Conservation (phyloP, 352 stramenopile genomes). For the Elongisporangium anandrum region DNA sequence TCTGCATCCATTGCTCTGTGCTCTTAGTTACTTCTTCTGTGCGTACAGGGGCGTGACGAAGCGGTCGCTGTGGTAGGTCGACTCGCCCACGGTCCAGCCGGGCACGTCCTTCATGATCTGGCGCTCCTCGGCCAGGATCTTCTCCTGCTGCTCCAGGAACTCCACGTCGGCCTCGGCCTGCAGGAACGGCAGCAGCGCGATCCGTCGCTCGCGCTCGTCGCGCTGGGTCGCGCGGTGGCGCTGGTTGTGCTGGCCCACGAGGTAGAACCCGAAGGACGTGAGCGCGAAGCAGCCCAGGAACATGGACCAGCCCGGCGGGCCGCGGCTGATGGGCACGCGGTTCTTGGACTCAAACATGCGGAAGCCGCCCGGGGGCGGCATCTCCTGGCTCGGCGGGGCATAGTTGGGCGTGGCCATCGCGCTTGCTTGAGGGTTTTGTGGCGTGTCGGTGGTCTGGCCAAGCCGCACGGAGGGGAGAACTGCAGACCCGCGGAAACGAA, state of each 20-base stretch:
- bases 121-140: constrained; percentile 87
- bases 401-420: constrained; percentile 83
- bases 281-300: constrained; percentile 72
- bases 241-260: constrained; percentile 79
- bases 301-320: constrained; percentile 73
- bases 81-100: constrained; percentile 88
- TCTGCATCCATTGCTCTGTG: background rate
- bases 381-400: constrained; percentile 70
- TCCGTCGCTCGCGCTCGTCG: constrained; percentile 91
- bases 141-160: constrained; percentile 82
- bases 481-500: background rate
- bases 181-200: constrained; percentile 91
- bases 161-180: constrained; percentile 95
- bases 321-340: constrained; percentile 57
- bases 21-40: constrained; percentile 54
- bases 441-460: constrained; percentile 7
- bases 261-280: constrained; percentile 70
- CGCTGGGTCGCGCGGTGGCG: constrained; percentile 47
- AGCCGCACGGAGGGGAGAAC: background rate
- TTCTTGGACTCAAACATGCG: constrained; percentile 60
- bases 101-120: constrained; percentile 95
- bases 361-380: constrained; percentile 78
- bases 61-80: constrained; percentile 85
- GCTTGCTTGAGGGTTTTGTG: background rate
- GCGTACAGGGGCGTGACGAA: constrained; percentile 78